Percentiles rank a stretch among this genome's conserved stretches.
phyloP scores from a whole-genome alignment of 371 early-diverging fungal genomes.

The Lichtheimia ornata region DNA sequence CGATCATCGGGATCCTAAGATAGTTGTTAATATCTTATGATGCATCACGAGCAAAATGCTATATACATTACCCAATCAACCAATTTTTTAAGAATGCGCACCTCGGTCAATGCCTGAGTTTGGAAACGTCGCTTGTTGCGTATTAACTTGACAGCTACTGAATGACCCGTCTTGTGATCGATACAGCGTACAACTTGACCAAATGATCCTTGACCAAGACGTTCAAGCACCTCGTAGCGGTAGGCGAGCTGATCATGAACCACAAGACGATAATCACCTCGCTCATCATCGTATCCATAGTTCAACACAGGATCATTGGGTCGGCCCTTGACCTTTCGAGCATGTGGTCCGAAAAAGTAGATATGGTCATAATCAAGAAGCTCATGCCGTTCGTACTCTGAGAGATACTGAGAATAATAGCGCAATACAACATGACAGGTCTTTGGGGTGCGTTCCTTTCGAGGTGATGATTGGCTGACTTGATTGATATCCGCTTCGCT shows the following conservation, averaged over 20 bases:
- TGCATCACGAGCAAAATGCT: background rate
- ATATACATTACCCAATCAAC: constrained; percentile 14
- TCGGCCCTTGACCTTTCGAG: constrained; percentile 43
- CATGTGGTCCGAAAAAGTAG: constrained; percentile 77
- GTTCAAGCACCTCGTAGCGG: constrained; percentile 89
- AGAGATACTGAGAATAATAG: constrained; percentile 58
- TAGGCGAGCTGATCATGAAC: constrained; percentile 88
- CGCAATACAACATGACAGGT: constrained; percentile 33
- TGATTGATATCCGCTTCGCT: too few relatives aligned
- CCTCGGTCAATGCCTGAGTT: constrained; percentile 93
- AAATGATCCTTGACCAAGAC: constrained; percentile 97
- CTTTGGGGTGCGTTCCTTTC: constrained; percentile 27
- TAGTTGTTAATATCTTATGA: constrained; percentile 60
- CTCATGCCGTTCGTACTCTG: constrained; percentile 75
- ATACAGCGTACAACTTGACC: constrained; percentile 97
- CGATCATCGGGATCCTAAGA: constrained; percentile 73
- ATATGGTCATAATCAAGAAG: constrained; percentile 72
- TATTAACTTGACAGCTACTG: constrained; percentile 96
- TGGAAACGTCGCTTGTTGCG: constrained; percentile 92
- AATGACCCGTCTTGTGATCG: constrained; percentile 76
- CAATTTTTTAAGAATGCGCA: constrained; percentile 81
- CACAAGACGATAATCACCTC: constrained; percentile 89
- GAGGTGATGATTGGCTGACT: background rate
- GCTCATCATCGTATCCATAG: constrained; percentile 85
- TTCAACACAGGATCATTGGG: constrained; percentile 46